Evolutionary conservation across 305 asterid genomes (phyloP).

Genomic region (Fraxinus velutina): DNA sequence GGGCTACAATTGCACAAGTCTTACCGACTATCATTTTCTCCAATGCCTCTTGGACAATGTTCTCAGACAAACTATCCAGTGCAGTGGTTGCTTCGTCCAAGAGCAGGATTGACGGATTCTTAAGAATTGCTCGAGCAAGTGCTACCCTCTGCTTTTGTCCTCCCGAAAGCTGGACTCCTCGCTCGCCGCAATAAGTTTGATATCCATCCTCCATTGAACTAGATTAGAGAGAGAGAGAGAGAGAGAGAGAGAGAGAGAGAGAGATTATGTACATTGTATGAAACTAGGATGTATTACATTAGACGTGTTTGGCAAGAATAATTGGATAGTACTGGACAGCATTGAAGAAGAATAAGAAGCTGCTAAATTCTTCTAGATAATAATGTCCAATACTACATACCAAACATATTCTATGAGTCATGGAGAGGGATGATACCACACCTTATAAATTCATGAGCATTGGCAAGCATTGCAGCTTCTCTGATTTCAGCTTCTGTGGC

Average conservation of each 20-base stretch:
- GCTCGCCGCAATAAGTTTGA: constrained; percentile 49
- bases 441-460: constrained; percentile 65
- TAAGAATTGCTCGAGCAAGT: constrained; percentile 50
- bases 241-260: not conserved
- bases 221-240: not conserved
- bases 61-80: constrained; percentile 46
- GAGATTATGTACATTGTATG: not conserved
- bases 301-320: not conserved
- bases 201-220: constrained; percentile 55
- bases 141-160: constrained; percentile 65
- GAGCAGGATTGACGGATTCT: constrained; percentile 49
- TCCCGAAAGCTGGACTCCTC: constrained; percentile 58
- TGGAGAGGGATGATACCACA: constrained; percentile 1
- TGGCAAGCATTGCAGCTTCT: constrained; percentile 49
- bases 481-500: constrained; percentile 44
- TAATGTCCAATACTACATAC: not conserved
- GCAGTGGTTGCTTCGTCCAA: constrained; percentile 62
- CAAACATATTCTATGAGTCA: not conserved
- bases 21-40: constrained; percentile 45
- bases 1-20: constrained; percentile 47
- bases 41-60: constrained; percentile 46
- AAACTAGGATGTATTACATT: not conserved
- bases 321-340: not conserved
- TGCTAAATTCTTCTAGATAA: not conserved
- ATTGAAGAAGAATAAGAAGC: not conserved